Evolutionary conservation across 257 asterid species (phyloP), one percentile per base, ranked within the genome.

Genomic region (Catharanthus roseus): DNA sequence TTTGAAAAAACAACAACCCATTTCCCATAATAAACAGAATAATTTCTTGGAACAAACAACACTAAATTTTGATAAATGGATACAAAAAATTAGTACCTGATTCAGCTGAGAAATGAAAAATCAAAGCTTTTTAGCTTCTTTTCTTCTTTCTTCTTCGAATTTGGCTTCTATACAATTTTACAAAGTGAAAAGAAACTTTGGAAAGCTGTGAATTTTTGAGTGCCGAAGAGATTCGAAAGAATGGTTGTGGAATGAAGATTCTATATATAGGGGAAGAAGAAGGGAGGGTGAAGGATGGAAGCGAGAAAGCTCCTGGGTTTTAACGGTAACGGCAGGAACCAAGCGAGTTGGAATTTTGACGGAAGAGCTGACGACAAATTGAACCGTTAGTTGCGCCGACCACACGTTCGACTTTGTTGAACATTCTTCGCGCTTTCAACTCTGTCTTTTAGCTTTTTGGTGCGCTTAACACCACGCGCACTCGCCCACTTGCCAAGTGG

Each of bases 321-420:
- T 77, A 72, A 77, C 78, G 78, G 71, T 73, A 65, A 77, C 78
- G 75, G 75, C n/a, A 41, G 69, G 57, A 8, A 38, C 36, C 24
- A 6, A 50, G 34, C n/a, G 69, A 3, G 41, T 42, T 44, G 77
- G n/a, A 49, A 57, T 18, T 19, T 77, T 72, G 81, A 77, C 80
- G 80, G 74, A 66, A 31, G 70, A 41, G 70, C 24, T 77, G 77
- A 72, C 81, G 77, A 45, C 29, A 65, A n/a, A 65, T 57, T 60
- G 70, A 28, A 60, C 50, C 74, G 74, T 77, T 55, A 58, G 77
- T 57, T 61, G 5, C 70, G 72, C 75, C 75, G 72, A 62, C 81
- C 72, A 77, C 75, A 72, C 72, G 75, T 72, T 64, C 73, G 64
- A 26, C 64, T 61, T 19, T 38, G 62, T 56, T 60, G 41, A 63